These are phyloP conservation scores for Hanseniaspora lindneri DNA, from an alignment of 805 yeast species.

Conservation along the genomic window DNA sequence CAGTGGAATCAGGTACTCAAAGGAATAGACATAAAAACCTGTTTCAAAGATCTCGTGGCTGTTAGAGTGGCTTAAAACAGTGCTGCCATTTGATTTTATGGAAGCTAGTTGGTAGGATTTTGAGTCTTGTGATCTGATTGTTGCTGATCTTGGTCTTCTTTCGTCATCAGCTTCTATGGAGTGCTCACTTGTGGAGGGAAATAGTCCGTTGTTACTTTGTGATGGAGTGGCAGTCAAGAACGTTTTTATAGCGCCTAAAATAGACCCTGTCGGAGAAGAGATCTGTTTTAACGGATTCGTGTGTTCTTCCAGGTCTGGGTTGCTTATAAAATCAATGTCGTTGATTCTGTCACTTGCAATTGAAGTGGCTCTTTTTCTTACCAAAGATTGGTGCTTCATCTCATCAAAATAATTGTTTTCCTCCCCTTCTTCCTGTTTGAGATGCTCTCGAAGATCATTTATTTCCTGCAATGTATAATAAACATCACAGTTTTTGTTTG, in stretches of 20 bases:
- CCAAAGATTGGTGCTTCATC: slow-evolving; percentile 1
- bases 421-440: neutral
- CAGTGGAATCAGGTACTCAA: slow-evolving; percentile 78
- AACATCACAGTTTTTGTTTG: slow-evolving; percentile 16
- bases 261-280: slow-evolving; percentile 10
- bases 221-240: slow-evolving; percentile 3
- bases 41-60: slow-evolving; percentile 45
- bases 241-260: slow-evolving; percentile 8
- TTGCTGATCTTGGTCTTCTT: neutral
- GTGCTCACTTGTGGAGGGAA: neutral
- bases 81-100: neutral
- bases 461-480: slow-evolving; percentile 18
- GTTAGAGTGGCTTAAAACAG: neutral
- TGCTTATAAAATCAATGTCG: slow-evolving; percentile 5
- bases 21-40: slow-evolving; percentile 86
- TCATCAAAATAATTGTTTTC: neutral
- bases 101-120: neutral
- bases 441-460: neutral
- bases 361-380: slow-evolving; percentile 3
- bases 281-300: slow-evolving; percentile 19
- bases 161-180: neutral
- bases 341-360: neutral
- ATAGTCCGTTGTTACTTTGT: neutral
- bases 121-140: neutral
- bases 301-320: slow-evolving; percentile 18